Percentiles rank a stretch among this genome's conserved stretches.
These are phyloP conservation scores for Solidago caesia DNA, from an alignment of 129 eudicot species.

Conservation along the genomic window DNA sequence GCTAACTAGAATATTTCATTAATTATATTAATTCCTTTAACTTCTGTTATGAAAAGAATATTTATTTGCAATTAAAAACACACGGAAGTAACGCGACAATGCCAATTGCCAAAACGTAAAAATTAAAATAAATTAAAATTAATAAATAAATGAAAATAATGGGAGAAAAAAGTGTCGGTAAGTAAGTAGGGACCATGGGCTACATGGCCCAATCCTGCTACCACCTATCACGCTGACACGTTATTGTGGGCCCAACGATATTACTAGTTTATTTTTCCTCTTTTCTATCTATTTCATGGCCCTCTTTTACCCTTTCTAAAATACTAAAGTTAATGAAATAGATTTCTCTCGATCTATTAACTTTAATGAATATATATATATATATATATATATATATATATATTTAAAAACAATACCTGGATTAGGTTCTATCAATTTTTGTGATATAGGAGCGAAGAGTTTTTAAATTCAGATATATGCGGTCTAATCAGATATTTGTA, in stretches of 20 bases:
- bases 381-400: too few relatives aligned
- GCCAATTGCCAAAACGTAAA: neutral
- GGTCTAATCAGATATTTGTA: too few relatives aligned
- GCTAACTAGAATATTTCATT: too few relatives aligned
- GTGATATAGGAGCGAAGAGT: too few relatives aligned
- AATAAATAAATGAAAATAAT: too few relatives aligned
- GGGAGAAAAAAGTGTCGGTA: slow-evolving; percentile 7
- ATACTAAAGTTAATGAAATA: too few relatives aligned
- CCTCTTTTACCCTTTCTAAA: neutral
- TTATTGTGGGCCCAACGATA: slow-evolving; percentile 1
- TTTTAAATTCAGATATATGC: too few relatives aligned
- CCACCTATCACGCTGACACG: slow-evolving; percentile 20
- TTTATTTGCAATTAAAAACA: neutral
- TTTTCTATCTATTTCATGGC: neutral
- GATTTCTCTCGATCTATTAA: too few relatives aligned
- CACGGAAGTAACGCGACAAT: neutral
- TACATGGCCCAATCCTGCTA: neutral
- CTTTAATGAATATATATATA: too few relatives aligned
- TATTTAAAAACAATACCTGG: neutral
- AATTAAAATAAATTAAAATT: too few relatives aligned
- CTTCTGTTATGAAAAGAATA: neutral
- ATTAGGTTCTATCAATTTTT: too few relatives aligned
- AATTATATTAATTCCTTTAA: too few relatives aligned
- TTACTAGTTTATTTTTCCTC: neutral
- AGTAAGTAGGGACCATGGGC: neutral